phyloP scores from a whole-genome alignment of 805 yeast genomes.

The Tetrapisispora iriomotensis region DNA sequence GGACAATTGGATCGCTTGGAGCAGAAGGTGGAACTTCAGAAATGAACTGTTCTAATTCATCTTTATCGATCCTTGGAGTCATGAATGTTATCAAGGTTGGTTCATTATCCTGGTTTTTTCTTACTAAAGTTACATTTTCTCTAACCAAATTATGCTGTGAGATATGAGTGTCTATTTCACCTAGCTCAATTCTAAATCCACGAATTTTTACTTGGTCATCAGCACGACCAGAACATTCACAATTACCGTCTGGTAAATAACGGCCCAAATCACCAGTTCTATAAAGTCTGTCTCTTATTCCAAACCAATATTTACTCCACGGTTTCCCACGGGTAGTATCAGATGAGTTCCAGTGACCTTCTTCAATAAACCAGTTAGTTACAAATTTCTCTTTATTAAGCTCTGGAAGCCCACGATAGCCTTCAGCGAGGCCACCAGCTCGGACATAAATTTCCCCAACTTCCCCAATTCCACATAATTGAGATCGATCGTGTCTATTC shows the following conservation, averaged over 20 bases:
- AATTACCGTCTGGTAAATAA: conserved; percentile 92
- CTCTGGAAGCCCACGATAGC: conserved; percentile 87
- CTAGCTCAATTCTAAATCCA: conserved; percentile 96
- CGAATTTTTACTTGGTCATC: conserved; percentile 98
- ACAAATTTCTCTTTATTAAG: conserved; percentile 80
- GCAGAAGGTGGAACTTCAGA: conserved; percentile 35
- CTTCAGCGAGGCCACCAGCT: conserved; percentile 96
- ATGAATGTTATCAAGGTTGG: conserved; percentile 84
- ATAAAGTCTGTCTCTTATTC: conserved; percentile 92
- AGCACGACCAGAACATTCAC: conserved; percentile 97
- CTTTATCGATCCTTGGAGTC: conserved; percentile 63
- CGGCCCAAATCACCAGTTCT: conserved; percentile 97
- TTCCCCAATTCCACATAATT: conserved; percentile 96
- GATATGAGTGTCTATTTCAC: conserved; percentile 95
- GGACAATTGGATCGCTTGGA: conserved; percentile 54
- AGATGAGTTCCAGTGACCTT: conserved; percentile 48
- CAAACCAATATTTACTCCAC: conserved; percentile 79
- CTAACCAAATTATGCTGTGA: conserved; percentile 89
- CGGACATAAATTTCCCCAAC: conserved; percentile 97
- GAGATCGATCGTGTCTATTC: conserved; percentile 77
- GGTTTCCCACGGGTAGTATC: conserved; percentile 42
- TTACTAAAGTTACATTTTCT: conserved; percentile 85
- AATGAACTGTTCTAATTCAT: conserved; percentile 34
- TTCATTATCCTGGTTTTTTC: conserved; percentile 87
- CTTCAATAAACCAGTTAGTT: conserved; percentile 79